Base-by-base conservation (phyloP, 768 basidiomycete species). In the Tylopilus sp. region DNA sequence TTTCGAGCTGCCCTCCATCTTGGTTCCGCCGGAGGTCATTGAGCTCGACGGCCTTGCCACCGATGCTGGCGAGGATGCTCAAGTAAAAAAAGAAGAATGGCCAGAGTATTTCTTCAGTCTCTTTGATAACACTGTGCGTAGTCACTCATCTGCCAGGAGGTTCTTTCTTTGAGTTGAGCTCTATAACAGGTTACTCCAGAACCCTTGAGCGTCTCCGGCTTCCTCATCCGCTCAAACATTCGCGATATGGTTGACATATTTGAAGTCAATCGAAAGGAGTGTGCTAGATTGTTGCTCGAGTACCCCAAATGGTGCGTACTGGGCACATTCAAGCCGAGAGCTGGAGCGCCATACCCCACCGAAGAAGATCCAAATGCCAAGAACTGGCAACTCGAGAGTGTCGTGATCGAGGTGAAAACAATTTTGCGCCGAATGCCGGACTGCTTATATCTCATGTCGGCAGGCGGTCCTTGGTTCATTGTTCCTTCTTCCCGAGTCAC, bases 201-300 rank as follows among this genome's bases (percentile, higher is more conserved):
- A 51, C 81, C 86, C 4, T 77, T 77, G 43, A 87, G 83, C 3
- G 80, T 88, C 0, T 71, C 81, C 9, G 94, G 94, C 4, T 95
- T 93, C 69, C 75, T 86, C 23, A 77, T 97, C 6, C 87, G 88
- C 22, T 79, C 85, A 11, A 75, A 83, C 21, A 68, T 97, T 10
- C 70, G 82, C 7, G 94, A 98, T 63, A 79, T 86, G 18, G 69
- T 97, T 38, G 82, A 91, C 51, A 87, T 98, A 15, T 98, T 91
- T 61, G 95, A 98, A 67, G 81, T 97, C 44, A 98, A 99, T 68
- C 82, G 97, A 48, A 97, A 95, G 67, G 97, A 99, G 61, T 89
- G 87, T 57, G 95, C 97, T 1, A 77, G 89, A 3, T 72, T 98
- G 8, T 75, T 98, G 6, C 77, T 97, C 40, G 87, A 92, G 66